Conservation (phyloP, 805 yeast genomes). For the Naumovozyma baii region DNA sequence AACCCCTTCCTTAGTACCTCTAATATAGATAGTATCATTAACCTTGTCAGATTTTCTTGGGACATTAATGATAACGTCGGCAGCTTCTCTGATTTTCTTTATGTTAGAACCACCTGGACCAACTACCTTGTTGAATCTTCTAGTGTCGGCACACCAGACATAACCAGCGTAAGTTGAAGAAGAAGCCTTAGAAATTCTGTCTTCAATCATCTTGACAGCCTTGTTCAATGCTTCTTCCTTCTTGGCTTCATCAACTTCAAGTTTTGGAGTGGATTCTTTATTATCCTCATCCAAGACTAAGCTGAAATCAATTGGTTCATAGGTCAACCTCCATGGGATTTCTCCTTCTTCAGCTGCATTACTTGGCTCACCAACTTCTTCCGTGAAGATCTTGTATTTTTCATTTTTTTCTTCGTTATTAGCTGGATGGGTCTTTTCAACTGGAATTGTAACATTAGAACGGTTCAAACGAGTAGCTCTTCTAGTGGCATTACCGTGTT, state of each 20-base stretch:
- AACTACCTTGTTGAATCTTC: constrained; percentile 50
- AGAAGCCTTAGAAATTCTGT: constrained; percentile 39
- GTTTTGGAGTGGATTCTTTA: constrained; percentile 37
- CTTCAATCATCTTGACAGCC: constrained; percentile 34
- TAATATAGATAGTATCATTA: constrained; percentile 45
- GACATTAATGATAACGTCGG: constrained; percentile 50
- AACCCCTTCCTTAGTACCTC: constrained; percentile 51
- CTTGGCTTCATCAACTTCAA: constrained; percentile 35
- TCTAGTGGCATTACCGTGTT: constrained; percentile 43
- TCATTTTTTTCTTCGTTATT: constrained; percentile 25
- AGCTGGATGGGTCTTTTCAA: constrained; percentile 37
- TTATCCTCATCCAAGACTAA: constrained; percentile 27
- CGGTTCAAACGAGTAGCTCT: constrained; percentile 44
- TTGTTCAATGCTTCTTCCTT: constrained; percentile 38
- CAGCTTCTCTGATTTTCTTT: constrained; percentile 47
- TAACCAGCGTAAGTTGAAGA: constrained; percentile 45
- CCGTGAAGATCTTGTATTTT: constrained; percentile 40
- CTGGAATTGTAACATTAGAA: constrained; percentile 37
- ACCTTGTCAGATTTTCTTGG: constrained; percentile 50
- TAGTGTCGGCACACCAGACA: constrained; percentile 47
- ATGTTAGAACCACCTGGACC: constrained; percentile 71
- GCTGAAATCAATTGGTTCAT: constrained; percentile 28
- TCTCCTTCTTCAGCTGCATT: constrained; percentile 20
- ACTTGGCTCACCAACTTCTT: constrained; percentile 26
- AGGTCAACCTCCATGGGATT: constrained; percentile 60